Evolutionary conservation across 768 basidiomycete species (phyloP), one percentile per base, ranked within the genome.

Genomic region (Crassisporium funariophilum): DNA sequence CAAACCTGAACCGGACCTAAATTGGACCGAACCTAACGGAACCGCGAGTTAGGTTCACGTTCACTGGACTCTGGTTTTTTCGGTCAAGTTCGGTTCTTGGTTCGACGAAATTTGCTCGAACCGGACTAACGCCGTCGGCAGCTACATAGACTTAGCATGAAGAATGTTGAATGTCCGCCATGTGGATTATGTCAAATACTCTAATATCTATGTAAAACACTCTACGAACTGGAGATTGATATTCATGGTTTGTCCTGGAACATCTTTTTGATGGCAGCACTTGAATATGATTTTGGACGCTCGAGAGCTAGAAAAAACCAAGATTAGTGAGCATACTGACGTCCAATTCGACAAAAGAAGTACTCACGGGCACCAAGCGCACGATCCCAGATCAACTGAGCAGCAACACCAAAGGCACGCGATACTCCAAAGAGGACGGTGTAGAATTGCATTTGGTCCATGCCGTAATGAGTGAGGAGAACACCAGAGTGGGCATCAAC

Each of bases 401-500:
- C 84, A 44, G 88, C 81, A 46, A 92, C 91, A 72, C 90, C 90
- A 56, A 92, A 90, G 13, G 90, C 92, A 63, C 92, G 88, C n/a
- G 91, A 95, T 6, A 97, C 90, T 75, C 93, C 94, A 68, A 97
- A 97, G 50, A 97, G 77, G 46, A 98, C 95, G 56, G 95, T 98
- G 75, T 98, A 98, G 79, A 89, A 98, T 64, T 91, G 82, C 87
- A 95, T 93, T 69, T 95, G 83, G 53, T 78, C 81, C 45, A 95
- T 73, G 39, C 91, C 91, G 60, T 93, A 94, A 71, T 94, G 75
- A 21, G 87, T 86, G 16, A 95, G 72, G 36, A 95, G 81, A 43
- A 83, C 90, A 70, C 91, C 93, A 12, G 95, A 98, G 75, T 95
- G 94, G 40, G 95, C 92, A 66, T 98, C 95, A 46, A 98, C 95